Base-by-base conservation (phyloP, 345 rosid species). In the Populus euphratica region DNA sequence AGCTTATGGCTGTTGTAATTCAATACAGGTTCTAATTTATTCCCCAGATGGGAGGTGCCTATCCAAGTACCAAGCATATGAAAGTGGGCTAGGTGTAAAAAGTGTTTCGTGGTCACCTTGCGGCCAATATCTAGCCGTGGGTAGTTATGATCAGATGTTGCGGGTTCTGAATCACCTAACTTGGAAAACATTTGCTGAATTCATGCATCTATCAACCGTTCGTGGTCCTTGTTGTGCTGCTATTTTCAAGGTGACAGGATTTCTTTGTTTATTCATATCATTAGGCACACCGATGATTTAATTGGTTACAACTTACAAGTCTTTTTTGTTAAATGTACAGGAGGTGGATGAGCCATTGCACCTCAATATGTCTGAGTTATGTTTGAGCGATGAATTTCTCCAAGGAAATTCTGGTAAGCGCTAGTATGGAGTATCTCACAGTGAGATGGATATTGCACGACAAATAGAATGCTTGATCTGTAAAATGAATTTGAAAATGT, bases 121-220 rank as follows among this genome's bases (percentile, higher is more conserved):
- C 83, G 98, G 98, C 66, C 98, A 92, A 83, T 96, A 87, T 92
- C 88, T 93, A 81, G 99, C 98, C 0, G 87, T 93, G 49, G 98
- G 98, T 76, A 96, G 99, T 85, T 96, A 91, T 77, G 99, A 96
- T 82, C 99, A 96, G 85, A 92, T 92, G 93, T 75, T 93, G 80
- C 90, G 99, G 38, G 88, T 96, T 77, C 84, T 92, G 66, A 90
- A 88, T 86, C 98, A 96, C 87, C 86, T 96, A 54, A 92, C 97
- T 11, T 92, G 98, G 99, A 96, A 93, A 85, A 92, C 94, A 17
- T 93, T 96, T 80, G 97, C 97, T n/a, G 99, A 96, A 83, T 93
- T 96, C 76, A 83, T 86, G 86, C 99, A 96, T 83, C 82, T 92
- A 69, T 91, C 97, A 68, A 88, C 87, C 20, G 94, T 96, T 66